Evolutionary conservation across 2,329 filamentous ascomycete genomes (phyloP).

Genomic region (Paecilomyces fulvus): DNA sequence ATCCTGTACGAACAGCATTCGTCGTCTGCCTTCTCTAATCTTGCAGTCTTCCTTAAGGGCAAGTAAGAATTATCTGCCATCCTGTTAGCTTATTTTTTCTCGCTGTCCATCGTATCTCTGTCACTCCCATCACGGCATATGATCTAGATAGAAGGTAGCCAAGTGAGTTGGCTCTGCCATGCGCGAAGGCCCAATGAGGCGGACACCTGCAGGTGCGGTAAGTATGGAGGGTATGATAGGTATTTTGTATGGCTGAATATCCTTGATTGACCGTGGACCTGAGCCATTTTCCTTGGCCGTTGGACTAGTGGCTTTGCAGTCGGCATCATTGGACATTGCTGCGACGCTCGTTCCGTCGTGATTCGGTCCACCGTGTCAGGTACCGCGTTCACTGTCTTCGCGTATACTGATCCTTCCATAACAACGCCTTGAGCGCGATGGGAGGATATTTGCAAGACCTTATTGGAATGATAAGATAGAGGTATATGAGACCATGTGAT

Average conservation of each 20-base stretch:
- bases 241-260: not conserved
- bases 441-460: not conserved
- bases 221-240: not conserved
- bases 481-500: too few relatives aligned
- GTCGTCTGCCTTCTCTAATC: not conserved
- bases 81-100: not conserved
- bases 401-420: not conserved
- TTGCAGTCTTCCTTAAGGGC: not conserved
- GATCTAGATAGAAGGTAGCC: slow-evolving; percentile 5
- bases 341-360: not conserved
- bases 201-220: not conserved
- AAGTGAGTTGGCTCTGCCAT: slow-evolving; percentile 12
- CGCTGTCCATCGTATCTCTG: not conserved
- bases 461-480: not conserved
- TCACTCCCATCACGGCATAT: slow-evolving; percentile 3
- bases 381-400: not conserved
- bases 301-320: not conserved
- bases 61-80: not conserved
- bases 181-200: slow-evolving; percentile 2
- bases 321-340: not conserved
- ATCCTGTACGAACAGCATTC: not conserved
- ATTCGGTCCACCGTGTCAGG: slow-evolving; percentile 1
- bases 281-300: not conserved
- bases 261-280: not conserved
- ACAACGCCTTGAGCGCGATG: not conserved